A percentile compares a stretch with the other conserved stretches of the same genome.
Evolutionary conservation across 495 filamentous ascomycete species (phyloP).

Genomic region (Rhizodiscina lignyota): DNA sequence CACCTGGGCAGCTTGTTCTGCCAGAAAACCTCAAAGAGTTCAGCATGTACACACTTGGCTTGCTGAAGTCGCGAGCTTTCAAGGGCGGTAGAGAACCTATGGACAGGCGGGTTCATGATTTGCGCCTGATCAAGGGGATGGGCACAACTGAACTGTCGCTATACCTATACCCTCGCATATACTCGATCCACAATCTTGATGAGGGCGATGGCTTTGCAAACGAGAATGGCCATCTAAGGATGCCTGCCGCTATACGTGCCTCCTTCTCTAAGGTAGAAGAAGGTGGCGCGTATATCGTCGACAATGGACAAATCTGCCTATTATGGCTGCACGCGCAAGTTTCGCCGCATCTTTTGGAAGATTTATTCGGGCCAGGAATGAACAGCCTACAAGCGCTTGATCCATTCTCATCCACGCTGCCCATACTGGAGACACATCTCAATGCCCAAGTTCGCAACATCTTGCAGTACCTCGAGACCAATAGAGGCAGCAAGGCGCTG

Average conservation of each 20-base stretch:
- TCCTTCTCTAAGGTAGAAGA: conserved; percentile 82
- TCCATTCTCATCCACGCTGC: conserved; percentile 51
- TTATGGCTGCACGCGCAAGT: conserved; percentile 75
- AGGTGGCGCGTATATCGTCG: conserved; percentile 92
- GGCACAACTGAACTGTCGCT: conserved; percentile 70
- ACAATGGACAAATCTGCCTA: conserved; percentile 82
- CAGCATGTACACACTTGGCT: conserved; percentile 86
- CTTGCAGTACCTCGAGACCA: conserved; percentile 64
- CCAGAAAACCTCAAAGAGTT: conserved; percentile 95
- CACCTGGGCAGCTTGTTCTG: conserved; percentile 84
- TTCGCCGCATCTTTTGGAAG: conserved; percentile 65
- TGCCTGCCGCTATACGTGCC: conserved; percentile 45
- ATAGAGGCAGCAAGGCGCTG: conserved; percentile 73
- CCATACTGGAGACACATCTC: conserved; percentile 77
- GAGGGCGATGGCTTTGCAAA: conserved; percentile 68
- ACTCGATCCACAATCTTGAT: conserved; percentile 72
- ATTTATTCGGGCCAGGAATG: conserved; percentile 73
- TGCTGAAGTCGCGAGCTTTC: conserved; percentile 84
- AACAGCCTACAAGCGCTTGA: conserved; percentile 59
- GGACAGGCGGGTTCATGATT: conserved; percentile 79
- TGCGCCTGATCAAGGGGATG: conserved; percentile 78
- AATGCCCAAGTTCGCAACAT: conserved; percentile 92
- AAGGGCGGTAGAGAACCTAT: conserved; percentile 85
- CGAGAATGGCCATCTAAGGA: conserved; percentile 67
- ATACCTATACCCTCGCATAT: conserved; percentile 90